Conservation (phyloP, 106 monocot species). For the Dendrobium catenatum region DNA sequence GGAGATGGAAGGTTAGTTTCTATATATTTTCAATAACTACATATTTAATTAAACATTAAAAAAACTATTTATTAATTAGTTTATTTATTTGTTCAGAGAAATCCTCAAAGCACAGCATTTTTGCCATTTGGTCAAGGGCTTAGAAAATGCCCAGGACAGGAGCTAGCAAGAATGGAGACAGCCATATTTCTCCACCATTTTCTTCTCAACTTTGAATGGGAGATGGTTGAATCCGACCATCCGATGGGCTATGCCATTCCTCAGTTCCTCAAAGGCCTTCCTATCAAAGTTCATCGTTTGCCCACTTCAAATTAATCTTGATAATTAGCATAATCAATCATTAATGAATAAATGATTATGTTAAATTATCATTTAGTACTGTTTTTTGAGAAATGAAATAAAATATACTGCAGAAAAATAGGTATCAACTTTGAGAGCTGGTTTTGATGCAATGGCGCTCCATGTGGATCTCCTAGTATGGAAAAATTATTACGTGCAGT, state of each 20-base stretch:
- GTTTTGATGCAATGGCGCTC: too few species aligned
- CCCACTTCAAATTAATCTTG: not conserved
- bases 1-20: not conserved
- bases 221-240: not conserved
- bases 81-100: not conserved
- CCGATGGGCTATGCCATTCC: not conserved
- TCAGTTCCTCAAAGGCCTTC: not conserved
- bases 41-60: too few species aligned
- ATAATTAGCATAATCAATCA: too few species aligned
- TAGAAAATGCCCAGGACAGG: constrained; percentile 31
- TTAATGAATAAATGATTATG: too few species aligned
- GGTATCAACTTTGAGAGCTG: too few species aligned
- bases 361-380: too few species aligned
- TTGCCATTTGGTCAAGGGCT: constrained; percentile 38
- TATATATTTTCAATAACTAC: too few species aligned
- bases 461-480: too few species aligned
- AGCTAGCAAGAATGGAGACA: constrained; percentile 17
- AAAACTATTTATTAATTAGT: too few species aligned
- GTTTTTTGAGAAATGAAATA: too few species aligned
- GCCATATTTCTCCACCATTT: constrained; percentile 35
- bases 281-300: not conserved
- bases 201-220: constrained; percentile 11
- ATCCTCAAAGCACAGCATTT: constrained; percentile 7
- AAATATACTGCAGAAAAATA: too few species aligned
- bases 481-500: too few species aligned